Base-by-base conservation (phyloP, 352 stramenopile species). In the Blastocystis hominis region DNA sequence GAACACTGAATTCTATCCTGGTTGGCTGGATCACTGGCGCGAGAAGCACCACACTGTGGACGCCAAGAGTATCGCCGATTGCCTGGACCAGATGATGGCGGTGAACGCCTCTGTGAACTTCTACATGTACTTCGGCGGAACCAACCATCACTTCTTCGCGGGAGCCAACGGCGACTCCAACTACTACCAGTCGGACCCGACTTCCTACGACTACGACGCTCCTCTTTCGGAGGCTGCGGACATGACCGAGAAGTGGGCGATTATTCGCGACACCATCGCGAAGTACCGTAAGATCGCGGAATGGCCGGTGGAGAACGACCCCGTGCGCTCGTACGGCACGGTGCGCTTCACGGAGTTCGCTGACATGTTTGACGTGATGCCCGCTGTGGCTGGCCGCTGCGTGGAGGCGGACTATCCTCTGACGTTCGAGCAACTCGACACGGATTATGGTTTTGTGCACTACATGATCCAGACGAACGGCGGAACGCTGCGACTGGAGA, bases 91-190 rank as follows among this genome's bases (percentile, higher is more conserved):
- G 36, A 87, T 89, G 89, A 46, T 91, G 34, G n/a, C 36, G 5
- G 1, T 66, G 36, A 89, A 90, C 75, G 86, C 70, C 20, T 86
- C 44, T n/a, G 44, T 91, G 17, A 91, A 88, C 88, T 86, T 91
- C 40, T 91, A 91, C 64, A 91, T 91, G 90, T 88, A 86, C 20
- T 89, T 91, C 72, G 90, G 90, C n/a, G 90, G 90, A 54, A 91
- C 90, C 17, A 91, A 91, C 78, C 91, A 89, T 46, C 89, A 89
- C 46, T 91, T 90, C 78, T 90, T 80, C 61, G 50, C 63, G 40
- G 90, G 90, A 54, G 88, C 90, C 6, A 91, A 91, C 56, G 80
- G 68, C 13, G 62, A 70, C 24, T 42, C 53, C 68, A 88, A 62
- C 59, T 53, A 46, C 30, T 80, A 66, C 59, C 78, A 89, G 46